Evolutionary conservation across 345 rosid species (phyloP).

Genomic region (Clausena lansium): DNA sequence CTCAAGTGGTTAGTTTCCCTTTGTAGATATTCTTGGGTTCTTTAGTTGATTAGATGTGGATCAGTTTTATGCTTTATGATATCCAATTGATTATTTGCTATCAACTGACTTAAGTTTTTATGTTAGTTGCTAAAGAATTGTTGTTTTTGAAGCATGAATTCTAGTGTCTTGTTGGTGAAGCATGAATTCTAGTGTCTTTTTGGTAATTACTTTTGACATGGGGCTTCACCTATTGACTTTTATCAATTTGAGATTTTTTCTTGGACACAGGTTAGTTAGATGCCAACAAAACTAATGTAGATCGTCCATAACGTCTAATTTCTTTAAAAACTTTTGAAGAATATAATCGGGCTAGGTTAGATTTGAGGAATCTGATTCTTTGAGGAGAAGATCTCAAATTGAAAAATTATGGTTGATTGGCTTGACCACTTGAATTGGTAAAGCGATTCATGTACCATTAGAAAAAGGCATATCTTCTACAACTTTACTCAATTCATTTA

Average conservation of each 20-base stretch:
- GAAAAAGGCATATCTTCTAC: too few species aligned
- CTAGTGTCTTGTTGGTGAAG: background rate
- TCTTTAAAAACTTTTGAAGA: background rate
- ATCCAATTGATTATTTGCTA: background rate
- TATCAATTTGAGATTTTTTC: background rate
- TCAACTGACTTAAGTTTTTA: background rate
- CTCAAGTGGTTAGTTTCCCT: constrained; percentile 42
- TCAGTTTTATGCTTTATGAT: background rate
- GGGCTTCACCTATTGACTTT: background rate
- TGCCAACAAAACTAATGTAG: background rate
- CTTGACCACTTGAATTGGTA: background rate
- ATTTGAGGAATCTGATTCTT: background rate
- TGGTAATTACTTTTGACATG: background rate
- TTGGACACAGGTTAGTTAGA: background rate
- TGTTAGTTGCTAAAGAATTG: background rate
- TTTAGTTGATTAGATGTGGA: background rate
- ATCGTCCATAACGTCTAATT: background rate
- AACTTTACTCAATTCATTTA: background rate
- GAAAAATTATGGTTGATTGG: background rate
- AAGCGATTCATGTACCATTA: background rate
- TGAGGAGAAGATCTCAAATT: background rate
- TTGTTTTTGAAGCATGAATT: background rate
- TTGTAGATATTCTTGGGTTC: background rate
- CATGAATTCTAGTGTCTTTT: background rate
- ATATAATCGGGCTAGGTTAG: background rate